Percentiles rank a stretch among this genome's conserved stretches.
phyloP scores from a whole-genome alignment of 2,329 filamentous ascomycete species.

The Escovopsis sp. region DNA sequence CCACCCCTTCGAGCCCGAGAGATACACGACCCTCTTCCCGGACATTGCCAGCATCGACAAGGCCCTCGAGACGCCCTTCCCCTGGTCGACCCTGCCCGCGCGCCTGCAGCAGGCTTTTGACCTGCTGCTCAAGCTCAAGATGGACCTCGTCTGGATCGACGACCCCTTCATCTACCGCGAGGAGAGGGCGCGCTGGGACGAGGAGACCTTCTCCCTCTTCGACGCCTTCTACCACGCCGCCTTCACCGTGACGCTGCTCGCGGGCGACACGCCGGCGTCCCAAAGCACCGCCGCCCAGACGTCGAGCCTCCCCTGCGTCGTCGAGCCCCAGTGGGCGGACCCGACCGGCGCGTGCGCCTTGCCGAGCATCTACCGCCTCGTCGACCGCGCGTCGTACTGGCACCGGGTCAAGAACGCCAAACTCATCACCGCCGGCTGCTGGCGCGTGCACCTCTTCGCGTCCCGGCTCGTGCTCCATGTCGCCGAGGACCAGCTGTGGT shows the following conservation, averaged over 20 bases:
- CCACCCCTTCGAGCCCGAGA: neutral
- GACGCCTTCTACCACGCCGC: neutral
- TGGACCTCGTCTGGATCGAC: neutral
- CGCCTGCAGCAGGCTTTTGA: neutral
- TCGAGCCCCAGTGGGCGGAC: neutral
- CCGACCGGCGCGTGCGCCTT: neutral
- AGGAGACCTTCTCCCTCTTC: neutral
- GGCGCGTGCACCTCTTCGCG: neutral
- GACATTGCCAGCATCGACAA: neutral
- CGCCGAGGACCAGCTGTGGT: neutral
- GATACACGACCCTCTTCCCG: neutral
- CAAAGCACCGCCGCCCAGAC: neutral
- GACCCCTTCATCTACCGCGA: neutral
- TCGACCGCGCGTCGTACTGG: neutral
- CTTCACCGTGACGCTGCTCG: neutral
- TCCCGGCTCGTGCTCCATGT: neutral
- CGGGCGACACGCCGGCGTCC: neutral
- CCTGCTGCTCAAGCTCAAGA: neutral
- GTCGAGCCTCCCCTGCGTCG: neutral
- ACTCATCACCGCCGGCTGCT: neutral
- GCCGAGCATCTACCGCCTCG: neutral
- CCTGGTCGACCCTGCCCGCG: neutral
- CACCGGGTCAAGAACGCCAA: neutral
- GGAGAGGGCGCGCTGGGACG: neutral
- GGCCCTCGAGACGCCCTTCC: neutral